Conservation (phyloP, 2,329 filamentous ascomycete genomes). For the Alternaria consortialis region DNA sequence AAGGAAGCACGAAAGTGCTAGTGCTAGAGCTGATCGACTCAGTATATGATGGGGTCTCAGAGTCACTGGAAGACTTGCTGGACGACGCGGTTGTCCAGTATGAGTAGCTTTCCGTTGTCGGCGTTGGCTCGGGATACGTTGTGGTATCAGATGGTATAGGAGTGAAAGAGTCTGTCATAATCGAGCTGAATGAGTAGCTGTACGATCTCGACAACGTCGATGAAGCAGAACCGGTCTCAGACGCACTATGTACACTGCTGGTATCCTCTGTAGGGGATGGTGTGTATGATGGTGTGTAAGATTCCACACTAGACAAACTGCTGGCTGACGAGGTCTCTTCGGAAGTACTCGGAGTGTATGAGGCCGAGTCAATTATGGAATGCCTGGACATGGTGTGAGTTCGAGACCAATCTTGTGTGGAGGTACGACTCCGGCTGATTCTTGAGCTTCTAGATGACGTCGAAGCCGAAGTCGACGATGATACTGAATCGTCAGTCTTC, state of each 20-base stretch:
- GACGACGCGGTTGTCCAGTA: background rate
- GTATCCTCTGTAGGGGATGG: background rate
- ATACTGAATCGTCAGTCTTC: conserved; percentile 1
- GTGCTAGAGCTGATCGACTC: background rate
- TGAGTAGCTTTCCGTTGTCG: conserved; percentile 2
- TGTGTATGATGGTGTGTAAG: background rate
- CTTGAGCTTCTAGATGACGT: background rate
- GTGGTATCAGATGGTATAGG: background rate
- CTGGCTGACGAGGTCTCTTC: background rate
- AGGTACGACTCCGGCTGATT: background rate
- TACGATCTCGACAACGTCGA: background rate
- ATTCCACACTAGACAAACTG: background rate
- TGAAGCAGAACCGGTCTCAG: background rate
- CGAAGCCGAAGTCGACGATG: background rate
- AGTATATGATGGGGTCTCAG: background rate
- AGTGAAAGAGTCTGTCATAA: background rate
- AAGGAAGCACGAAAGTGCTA: background rate
- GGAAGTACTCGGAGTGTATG: background rate
- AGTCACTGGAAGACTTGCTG: background rate
- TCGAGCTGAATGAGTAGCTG: background rate
- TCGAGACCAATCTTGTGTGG: conserved; percentile 11
- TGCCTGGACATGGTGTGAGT: conserved; percentile 8
- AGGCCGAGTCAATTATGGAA: background rate
- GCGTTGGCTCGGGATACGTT: background rate
- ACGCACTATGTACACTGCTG: conserved; percentile 5